A percentile compares a stretch with the other conserved stretches of the same genome.
Evolutionary conservation across 257 asterid species (phyloP).

Genomic region (Phtheirospermum japonicum): DNA sequence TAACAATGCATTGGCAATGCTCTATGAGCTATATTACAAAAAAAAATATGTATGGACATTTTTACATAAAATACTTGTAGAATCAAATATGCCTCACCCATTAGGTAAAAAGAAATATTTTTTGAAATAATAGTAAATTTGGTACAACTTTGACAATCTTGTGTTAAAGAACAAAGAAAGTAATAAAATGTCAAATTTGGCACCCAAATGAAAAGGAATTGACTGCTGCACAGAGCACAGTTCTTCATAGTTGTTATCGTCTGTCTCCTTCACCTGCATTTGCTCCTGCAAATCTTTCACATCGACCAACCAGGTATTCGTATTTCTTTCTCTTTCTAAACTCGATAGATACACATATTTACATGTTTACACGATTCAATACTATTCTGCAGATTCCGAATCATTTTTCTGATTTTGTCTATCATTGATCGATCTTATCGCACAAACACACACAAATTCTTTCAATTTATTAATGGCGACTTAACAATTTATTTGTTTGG

Average conservation of each 20-base stretch:
- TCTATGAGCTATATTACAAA: too few relatives aligned
- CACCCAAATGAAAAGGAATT: not conserved
- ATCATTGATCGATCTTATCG: slow-evolving; percentile 8
- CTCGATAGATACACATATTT: not conserved
- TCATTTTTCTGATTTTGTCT: too few relatives aligned
- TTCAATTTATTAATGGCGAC: not conserved
- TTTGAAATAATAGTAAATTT: too few relatives aligned
- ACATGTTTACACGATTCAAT: not conserved
- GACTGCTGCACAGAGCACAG: not conserved
- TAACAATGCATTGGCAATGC: too few relatives aligned
- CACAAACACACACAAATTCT: not conserved
- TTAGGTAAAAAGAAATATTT: too few relatives aligned
- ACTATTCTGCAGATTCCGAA: not conserved
- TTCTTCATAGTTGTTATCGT: slow-evolving; percentile 4
- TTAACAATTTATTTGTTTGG: slow-evolving; percentile 6
- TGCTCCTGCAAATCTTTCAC: slow-evolving; percentile 15
- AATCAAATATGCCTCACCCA: too few relatives aligned
- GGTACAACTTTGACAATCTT: too few relatives aligned
- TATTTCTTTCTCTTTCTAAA: not conserved
- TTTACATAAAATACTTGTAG: too few relatives aligned
- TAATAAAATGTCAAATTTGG: slow-evolving; percentile 12
- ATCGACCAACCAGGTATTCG: not conserved
- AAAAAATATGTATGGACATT: too few relatives aligned
- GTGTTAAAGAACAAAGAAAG: too few relatives aligned
- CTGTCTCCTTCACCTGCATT: slow-evolving; percentile 27